These are phyloP conservation scores for Cicer arietinum DNA, from an alignment of 306 rosid species.

Conservation along the genomic window DNA sequence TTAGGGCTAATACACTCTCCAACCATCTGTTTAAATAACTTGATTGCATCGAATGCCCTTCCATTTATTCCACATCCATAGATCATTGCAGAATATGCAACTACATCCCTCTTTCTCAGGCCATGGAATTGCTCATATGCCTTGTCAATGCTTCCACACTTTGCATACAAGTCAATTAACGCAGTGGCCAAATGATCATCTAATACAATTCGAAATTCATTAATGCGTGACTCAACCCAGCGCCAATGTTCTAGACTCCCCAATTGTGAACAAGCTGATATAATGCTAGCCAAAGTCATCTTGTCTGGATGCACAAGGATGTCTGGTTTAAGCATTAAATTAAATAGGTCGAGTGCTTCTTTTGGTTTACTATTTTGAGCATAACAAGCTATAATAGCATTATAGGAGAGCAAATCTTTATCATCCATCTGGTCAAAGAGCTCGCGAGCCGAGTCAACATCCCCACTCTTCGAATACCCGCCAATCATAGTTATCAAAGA, in stretches of 20 bases:
- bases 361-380: constrained; percentile 73
- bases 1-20: constrained; percentile 57
- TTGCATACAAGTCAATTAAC: constrained; percentile 72
- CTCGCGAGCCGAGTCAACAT: constrained; percentile 61
- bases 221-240: constrained; percentile 60
- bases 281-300: constrained; percentile 68
- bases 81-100: constrained; percentile 88
- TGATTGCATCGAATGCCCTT: constrained; percentile 58
- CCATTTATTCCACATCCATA: constrained; percentile 82
- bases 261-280: constrained; percentile 77
- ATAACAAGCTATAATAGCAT: constrained; percentile 79
- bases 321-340: constrained; percentile 57
- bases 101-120: constrained; percentile 65
- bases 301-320: constrained; percentile 60
- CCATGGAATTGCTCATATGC: constrained; percentile 64
- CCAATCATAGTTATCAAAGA: constrained; percentile 70
- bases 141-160: constrained; percentile 69
- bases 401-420: constrained; percentile 56
- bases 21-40: constrained; percentile 68
- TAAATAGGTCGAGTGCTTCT: constrained; percentile 70
- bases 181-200: constrained; percentile 86
- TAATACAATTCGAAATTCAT: constrained; percentile 59
- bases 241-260: constrained; percentile 60
- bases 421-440: constrained; percentile 61
- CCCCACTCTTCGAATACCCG: constrained; percentile 71